phyloP scores from a whole-genome alignment of 202 grass and related monocot species.

The Bolboschoenoplectus hybrid region DNA sequence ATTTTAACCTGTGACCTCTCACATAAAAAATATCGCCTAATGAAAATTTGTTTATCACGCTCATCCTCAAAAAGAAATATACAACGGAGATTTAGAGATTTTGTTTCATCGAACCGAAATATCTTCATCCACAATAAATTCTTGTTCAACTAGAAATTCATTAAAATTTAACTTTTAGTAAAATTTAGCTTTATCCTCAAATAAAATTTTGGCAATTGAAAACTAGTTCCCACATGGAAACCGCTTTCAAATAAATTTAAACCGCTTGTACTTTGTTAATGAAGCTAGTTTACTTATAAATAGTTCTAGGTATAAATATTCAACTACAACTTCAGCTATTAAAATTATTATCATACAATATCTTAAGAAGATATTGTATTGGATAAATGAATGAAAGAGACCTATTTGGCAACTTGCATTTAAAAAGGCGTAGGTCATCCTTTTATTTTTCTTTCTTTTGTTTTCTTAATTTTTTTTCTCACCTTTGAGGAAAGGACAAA shows the following conservation, averaged over 20 bases:
- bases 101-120: no score
- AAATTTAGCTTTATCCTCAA: no score
- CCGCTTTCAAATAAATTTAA: background rate
- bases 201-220: background rate
- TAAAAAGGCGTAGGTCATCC: background rate
- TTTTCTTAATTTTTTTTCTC: background rate
- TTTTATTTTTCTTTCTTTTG: background rate
- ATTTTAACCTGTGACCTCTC: no score
- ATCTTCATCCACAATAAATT: no score
- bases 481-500: background rate
- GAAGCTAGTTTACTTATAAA: background rate
- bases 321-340: background rate
- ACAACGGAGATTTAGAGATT: no score
- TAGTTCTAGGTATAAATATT: background rate
- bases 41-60: no score
- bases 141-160: no score
- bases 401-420: background rate
- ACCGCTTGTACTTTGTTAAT: background rate
- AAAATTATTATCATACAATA: background rate
- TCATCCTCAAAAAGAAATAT: no score
- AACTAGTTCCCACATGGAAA: conserved; percentile 7
- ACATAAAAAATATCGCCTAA: no score
- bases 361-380: background rate
- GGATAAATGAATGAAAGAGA: background rate
- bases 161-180: no score